Conservation (phyloP, 257 asterid genomes). For the Capsicum rhomboideum region DNA sequence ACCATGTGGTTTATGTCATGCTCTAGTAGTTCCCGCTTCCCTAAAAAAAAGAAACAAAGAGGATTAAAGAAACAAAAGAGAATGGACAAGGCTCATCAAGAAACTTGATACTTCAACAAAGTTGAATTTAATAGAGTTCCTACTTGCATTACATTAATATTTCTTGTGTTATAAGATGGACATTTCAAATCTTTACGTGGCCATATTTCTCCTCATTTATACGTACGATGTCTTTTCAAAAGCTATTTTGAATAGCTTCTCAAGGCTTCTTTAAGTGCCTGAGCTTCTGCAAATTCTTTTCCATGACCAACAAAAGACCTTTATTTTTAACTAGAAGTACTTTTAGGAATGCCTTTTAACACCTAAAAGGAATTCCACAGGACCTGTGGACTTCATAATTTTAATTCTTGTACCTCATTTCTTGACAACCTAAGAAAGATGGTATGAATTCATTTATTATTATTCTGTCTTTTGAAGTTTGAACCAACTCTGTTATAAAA, state of each 20-base stretch:
- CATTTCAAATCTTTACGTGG: neutral
- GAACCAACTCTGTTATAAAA: neutral
- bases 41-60: neutral
- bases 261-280: neutral
- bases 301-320: neutral
- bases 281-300: neutral
- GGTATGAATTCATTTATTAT: neutral
- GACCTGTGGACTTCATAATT: neutral
- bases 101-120: too few relatives aligned
- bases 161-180: neutral
- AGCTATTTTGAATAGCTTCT: neutral
- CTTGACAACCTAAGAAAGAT: neutral
- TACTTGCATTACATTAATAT: neutral
- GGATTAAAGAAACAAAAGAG: neutral
- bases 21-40: too few relatives aligned
- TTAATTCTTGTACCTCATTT: neutral
- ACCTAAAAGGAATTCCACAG: neutral
- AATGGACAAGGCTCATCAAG: too few relatives aligned
- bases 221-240: neutral
- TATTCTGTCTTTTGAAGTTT: neutral
- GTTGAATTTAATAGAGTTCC: neutral
- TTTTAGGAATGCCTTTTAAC: neutral
- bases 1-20: constrained; percentile 57
- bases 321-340: neutral
- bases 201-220: neutral